phyloP scores from a whole-genome alignment of 1,284 basidiomycete genomes.

The Megacollybia platyphylla region DNA sequence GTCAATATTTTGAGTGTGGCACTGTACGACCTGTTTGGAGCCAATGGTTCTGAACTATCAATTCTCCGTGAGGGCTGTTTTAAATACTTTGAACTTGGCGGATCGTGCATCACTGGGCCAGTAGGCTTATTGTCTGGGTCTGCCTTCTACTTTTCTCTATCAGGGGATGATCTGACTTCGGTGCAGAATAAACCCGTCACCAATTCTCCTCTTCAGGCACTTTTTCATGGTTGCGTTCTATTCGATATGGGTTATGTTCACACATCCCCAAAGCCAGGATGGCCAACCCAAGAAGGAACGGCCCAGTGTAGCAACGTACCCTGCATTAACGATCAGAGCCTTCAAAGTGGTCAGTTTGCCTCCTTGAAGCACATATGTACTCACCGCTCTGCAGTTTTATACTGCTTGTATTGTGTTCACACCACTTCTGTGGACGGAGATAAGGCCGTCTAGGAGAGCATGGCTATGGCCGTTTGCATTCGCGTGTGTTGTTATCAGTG shows the following conservation, averaged over 20 bases:
- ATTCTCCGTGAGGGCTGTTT: conserved; percentile 90
- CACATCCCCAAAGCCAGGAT: conserved; percentile 35
- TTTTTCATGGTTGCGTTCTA: conserved; percentile 96
- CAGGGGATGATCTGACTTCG: conserved; percentile 45
- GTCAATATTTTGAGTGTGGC: conserved; percentile 88
- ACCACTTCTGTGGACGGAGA: conserved; percentile 81
- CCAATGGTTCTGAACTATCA: conserved; percentile 72
- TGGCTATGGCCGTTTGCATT: no score
- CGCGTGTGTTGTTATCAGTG: no score
- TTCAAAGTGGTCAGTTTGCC: conserved; percentile 38
- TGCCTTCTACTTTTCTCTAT: conserved; percentile 49
- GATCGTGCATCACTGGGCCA: conserved; percentile 81
- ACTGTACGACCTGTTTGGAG: conserved; percentile 84
- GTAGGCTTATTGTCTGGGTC: conserved; percentile 80
- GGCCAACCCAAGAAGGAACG: conserved; percentile 8
- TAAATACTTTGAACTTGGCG: conserved; percentile 94
- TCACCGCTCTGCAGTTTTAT: conserved; percentile 31
- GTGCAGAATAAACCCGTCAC: conserved; percentile 51
- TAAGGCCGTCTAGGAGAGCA: conserved; percentile 27
- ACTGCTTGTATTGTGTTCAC: conserved; percentile 79
- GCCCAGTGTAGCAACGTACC: conserved; percentile 28
- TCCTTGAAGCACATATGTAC: no score
- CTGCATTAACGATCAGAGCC: conserved; percentile 25
- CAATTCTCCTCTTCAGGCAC: conserved; percentile 74
- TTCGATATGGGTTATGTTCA: conserved; percentile 80